Evolutionary conservation across 192 early-diverging fungal genomes (phyloP).

Genomic region (Linnemannia elongata): DNA sequence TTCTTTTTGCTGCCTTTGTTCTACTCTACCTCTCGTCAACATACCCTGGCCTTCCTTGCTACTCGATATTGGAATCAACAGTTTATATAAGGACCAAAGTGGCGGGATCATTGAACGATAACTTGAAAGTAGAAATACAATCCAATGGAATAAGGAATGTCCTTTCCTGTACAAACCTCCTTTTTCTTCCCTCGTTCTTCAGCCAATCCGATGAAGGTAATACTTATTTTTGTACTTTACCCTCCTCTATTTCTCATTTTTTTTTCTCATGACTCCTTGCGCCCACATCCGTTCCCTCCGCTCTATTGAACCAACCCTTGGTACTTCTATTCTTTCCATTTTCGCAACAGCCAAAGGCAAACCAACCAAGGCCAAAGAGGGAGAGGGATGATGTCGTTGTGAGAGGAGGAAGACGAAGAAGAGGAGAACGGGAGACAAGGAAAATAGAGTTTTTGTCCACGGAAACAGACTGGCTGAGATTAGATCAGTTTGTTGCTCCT

Average conservation of each 20-base stretch:
- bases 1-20: neutral
- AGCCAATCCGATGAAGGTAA: no score
- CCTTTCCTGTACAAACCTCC: neutral
- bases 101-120: neutral
- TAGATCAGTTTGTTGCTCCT: neutral
- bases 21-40: no score
- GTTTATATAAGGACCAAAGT: neutral
- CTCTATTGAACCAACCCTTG: no score
- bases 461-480: neutral
- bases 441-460: neutral
- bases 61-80: neutral
- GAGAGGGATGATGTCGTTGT: neutral
- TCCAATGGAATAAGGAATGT: neutral
- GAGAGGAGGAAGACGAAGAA: no score
- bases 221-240: neutral
- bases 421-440: no score
- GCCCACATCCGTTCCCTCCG: neutral
- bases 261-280: neutral
- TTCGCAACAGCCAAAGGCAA: neutral
- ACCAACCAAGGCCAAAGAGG: neutral
- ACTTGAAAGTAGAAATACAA: neutral
- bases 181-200: neutral
- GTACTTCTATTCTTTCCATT: neutral
- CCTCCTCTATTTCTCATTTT: neutral
- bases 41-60: neutral